Base-by-base conservation (phyloP, 345 rosid species). In the Excoecaria cochinchinensis region DNA sequence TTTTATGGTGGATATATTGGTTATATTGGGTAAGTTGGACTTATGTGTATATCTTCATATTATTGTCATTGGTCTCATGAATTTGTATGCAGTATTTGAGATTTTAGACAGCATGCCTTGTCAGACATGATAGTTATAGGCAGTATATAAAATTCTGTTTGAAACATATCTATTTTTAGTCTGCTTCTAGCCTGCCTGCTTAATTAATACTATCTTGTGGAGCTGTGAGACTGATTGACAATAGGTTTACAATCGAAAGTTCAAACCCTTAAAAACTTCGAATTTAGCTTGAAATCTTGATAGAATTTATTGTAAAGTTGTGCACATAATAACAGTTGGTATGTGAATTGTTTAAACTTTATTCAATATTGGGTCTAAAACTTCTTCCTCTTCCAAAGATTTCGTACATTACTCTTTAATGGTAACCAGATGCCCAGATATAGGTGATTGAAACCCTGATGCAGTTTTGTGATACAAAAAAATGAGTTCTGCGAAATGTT, bases 1-100 rank as follows among this genome's bases (percentile, higher is more conserved):
- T 95, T 95, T 82, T 83, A 80, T 39, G 99, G 98, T 83, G 99
- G 99, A 84, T 95, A 81, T 84, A 79, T 95, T 42, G 99, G 99
- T 80, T 93, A 90, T 78, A 80, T 95, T 38, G 99, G 99, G 97
- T 93, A 89, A 55, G 92, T 82, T 76, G 31, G 22, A 65, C 16
- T 46, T 24, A 12, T 24, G 15, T 72, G 76, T 51, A 65, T 59
- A 52, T 73, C 19, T 61, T 50, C 16, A 51, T 6, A 59, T 61
- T 51, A 52, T 17, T 50, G 12, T 36, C 24, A 73, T 36, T 69
- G 47, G 8, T 36, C 10, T 22, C 48, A 48, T 53, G 63, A 63
- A 47, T 19, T 53, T 17, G 17, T 39, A 67, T n/a, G 13, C 19
- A 7, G 19, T 16, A 4, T 60, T 36, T 62, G 11, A 5, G 19